phyloP scores from a whole-genome alignment of 2,329 filamentous ascomycete genomes.

The Myriosclerotinia curreyana region DNA sequence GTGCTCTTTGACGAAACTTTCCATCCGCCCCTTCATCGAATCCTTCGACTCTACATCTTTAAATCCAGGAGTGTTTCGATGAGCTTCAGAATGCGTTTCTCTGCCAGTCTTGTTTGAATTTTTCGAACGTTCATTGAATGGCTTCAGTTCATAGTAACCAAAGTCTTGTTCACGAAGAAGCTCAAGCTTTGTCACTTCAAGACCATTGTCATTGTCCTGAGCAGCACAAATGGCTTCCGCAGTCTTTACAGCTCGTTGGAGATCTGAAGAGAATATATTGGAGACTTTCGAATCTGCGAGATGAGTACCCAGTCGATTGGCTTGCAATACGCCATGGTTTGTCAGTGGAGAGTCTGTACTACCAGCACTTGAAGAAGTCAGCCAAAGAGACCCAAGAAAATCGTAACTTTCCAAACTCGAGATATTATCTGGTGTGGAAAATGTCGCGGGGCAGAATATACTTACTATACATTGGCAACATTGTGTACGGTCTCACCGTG shows the following conservation, averaged over 20 bases:
- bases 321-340: slow-evolving; percentile 76
- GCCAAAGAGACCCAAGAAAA: slow-evolving; percentile 1
- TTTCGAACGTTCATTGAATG: slow-evolving; percentile 46
- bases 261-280: slow-evolving; percentile 73
- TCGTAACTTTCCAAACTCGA: not conserved
- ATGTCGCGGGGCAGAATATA: slow-evolving; percentile 22
- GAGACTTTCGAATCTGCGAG: slow-evolving; percentile 64
- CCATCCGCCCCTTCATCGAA: slow-evolving; percentile 62
- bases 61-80: slow-evolving; percentile 44
- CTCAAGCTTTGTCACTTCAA: slow-evolving; percentile 33
- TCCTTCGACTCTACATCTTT: slow-evolving; percentile 64
- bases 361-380: slow-evolving; percentile 59
- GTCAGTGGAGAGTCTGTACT: slow-evolving; percentile 77
- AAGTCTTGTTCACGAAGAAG: slow-evolving; percentile 72
- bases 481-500: slow-evolving; percentile 93
- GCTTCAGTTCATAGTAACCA: slow-evolving; percentile 65
- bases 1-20: slow-evolving; percentile 63
- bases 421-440: no score
- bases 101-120: slow-evolving; percentile 39
- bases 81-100: slow-evolving; percentile 42
- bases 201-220: slow-evolving; percentile 50
- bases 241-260: slow-evolving; percentile 70
- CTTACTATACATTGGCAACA: slow-evolving; percentile 71
- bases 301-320: slow-evolving; percentile 65
- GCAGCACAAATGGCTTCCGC: slow-evolving; percentile 62